Evolutionary conservation across 2,329 filamentous ascomycete species (phyloP), one percentile per base, ranked within the genome.

Genomic region (Cladosporium sp.): DNA sequence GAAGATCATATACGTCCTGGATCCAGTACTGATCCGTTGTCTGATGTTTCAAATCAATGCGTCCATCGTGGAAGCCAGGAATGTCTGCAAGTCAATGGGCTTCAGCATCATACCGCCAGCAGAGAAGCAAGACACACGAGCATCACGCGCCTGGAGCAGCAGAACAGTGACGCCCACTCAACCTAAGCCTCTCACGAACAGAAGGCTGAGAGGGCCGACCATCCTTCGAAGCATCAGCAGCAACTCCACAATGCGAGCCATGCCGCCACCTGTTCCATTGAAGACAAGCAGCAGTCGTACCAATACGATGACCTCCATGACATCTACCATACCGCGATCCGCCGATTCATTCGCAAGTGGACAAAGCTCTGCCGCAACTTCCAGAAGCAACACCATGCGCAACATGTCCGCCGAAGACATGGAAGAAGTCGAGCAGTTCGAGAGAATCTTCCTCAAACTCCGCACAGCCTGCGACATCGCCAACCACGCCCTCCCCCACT

Each of bases 351-450:
- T 93, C 64, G 78, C 75, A 2, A 48, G 45, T 18, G 45, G 36
- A 7, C 39, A 54, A 18, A 57, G 54, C 45, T 52, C 56, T 51
- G 70, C 66, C 56, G 20, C 27, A 4, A 68, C 60, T 62, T 71
- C 68, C 15, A 68, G 72, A 22, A 73, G 68, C 19, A 72, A 70
- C 47, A 74, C 69, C 67, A 75, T 48, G 72, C 74, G 78, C 37
- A 41, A 34, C 20, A 27, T 45, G 7, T 24, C 37, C 6, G 24
- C 24, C 7, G 77, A 73, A 8, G 86, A 89, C 44, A 80, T 84
- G 43, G 78, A 80, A 41, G 86, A 89, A 56, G 89, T 95, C 56
- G 89, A 95, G 59, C 79, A 84, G 22, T 96, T 96, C 58, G 91
- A 95, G 56, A 82, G 77, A 54, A 89, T 96, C 18, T 95, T 88